Percentiles rank a stretch among this genome's conserved stretches.
phyloP scores from a whole-genome alignment of 2,329 filamentous ascomycete species.

The Neonectria magnoliae region DNA sequence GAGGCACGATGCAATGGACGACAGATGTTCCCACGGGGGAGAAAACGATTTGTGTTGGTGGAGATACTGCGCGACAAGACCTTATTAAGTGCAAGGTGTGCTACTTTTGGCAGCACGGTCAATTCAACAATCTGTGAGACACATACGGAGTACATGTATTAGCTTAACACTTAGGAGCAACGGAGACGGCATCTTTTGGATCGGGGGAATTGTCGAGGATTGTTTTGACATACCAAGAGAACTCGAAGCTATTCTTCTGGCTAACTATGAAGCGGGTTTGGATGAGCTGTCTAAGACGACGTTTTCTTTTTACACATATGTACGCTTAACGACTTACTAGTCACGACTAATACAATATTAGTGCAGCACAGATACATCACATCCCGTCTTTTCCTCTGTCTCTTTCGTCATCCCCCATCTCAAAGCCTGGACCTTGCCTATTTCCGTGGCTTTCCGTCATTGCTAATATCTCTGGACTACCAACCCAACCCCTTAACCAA shows the following conservation, averaged over 20 bases:
- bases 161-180: background rate
- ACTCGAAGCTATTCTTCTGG: background rate
- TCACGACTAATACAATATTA: background rate
- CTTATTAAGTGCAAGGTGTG: too few species aligned
- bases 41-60: too few species aligned
- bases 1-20: too few species aligned
- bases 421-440: background rate
- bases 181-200: background rate
- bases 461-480: background rate
- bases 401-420: background rate
- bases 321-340: too few species aligned
- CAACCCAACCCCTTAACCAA: background rate
- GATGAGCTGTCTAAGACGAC: background rate
- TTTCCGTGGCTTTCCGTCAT: background rate
- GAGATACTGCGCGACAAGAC: too few species aligned
- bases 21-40: too few species aligned
- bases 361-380: background rate
- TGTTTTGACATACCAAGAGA: too few species aligned
- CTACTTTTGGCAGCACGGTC: too few species aligned
- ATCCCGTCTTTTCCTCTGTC: background rate
- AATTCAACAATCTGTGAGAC: too few species aligned
- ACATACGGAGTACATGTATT: background rate
- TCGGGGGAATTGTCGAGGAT: too few species aligned
- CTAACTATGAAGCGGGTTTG: background rate
- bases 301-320: background rate